These are phyloP conservation scores for Populus nigra DNA, from an alignment of 345 rosid genomes.

Conservation along the genomic window DNA sequence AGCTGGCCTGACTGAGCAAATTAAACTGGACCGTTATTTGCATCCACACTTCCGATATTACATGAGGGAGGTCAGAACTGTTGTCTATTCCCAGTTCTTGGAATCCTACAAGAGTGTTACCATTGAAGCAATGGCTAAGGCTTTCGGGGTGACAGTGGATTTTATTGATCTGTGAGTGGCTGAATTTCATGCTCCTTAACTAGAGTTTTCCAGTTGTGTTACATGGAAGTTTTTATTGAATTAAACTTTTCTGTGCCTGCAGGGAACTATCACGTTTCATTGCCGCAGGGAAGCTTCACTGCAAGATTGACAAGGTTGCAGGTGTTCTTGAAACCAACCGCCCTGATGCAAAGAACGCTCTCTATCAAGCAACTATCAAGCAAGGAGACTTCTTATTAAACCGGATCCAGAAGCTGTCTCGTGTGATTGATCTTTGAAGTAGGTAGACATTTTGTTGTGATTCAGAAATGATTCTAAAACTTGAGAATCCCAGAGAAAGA, in stretches of 20 bases:
- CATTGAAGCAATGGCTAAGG: conserved; percentile 95
- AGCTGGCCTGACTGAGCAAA: conserved; percentile 86
- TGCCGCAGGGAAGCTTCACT: conserved; percentile 97
- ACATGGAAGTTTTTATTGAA: not conserved
- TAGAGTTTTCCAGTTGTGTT: not conserved
- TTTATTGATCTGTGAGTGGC: conserved; percentile 88
- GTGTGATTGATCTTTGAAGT: conserved; percentile 84
- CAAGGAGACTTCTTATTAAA: conserved; percentile 96
- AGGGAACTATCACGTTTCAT: conserved; percentile 97
- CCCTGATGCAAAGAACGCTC: conserved; percentile 97
- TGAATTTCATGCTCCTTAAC: conserved; percentile 3
- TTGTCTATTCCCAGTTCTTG: conserved; percentile 90
- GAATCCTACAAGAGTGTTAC: conserved; percentile 98
- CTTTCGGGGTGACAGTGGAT: conserved; percentile 89
- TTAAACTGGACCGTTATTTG: conserved; percentile 83
- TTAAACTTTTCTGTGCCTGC: conserved; percentile 14
- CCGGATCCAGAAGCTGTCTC: conserved; percentile 95
- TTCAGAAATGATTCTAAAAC: conserved; percentile 7
- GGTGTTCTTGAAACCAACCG: conserved; percentile 98
- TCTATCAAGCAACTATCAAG: conserved; percentile 96
- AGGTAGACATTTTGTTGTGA: not conserved
- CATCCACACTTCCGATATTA: conserved; percentile 93
- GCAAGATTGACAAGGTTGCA: conserved; percentile 99
- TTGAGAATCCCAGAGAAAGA: conserved; percentile 9
- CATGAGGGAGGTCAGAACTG: conserved; percentile 96